Conservation (phyloP, 2,329 filamentous ascomycete genomes). For the Decorospora gaudefroyi region DNA sequence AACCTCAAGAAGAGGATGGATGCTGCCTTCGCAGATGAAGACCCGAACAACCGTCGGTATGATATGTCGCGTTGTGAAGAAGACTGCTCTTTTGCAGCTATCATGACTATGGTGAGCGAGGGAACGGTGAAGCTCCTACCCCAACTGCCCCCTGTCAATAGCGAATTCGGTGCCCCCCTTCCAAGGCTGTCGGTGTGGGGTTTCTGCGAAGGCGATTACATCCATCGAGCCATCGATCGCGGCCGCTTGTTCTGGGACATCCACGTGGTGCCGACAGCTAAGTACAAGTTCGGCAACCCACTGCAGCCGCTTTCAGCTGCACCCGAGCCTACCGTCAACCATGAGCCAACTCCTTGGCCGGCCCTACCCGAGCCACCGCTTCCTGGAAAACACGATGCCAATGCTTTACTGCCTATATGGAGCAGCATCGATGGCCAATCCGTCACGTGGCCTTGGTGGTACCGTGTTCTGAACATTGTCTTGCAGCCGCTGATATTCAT, state of each 20-base stretch:
- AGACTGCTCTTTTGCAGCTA: conserved; percentile 68
- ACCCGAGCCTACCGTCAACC: conserved; percentile 15
- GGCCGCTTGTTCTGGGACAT: conserved; percentile 68
- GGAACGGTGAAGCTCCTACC: conserved; percentile 61
- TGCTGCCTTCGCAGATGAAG: conserved; percentile 50
- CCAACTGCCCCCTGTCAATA: conserved; percentile 61
- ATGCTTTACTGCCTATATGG: conserved; percentile 69
- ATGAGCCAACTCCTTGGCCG: conserved; percentile 19
- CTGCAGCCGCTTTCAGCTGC: conserved; percentile 53
- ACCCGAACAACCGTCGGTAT: conserved; percentile 39
- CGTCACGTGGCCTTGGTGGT: conserved; percentile 64
- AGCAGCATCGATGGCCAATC: conserved; percentile 67
- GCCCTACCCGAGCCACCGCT: conserved; percentile 35
- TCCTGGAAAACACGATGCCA: conserved; percentile 34
- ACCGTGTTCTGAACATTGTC: conserved; percentile 65
- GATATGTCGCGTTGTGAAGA: conserved; percentile 61
- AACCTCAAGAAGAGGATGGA: conserved; percentile 66
- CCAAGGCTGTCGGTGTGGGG: conserved; percentile 63
- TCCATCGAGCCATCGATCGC: conserved; percentile 69
- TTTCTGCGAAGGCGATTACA: conserved; percentile 72
- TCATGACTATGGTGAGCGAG: conserved; percentile 66
- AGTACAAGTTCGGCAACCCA: conserved; percentile 62
- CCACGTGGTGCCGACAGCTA: conserved; percentile 61
- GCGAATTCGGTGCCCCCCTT: conserved; percentile 46
- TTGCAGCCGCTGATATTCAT: conserved; percentile 66